A percentile compares a stretch with the other conserved stretches of the same genome.
phyloP scores from a whole-genome alignment of 768 basidiomycete species.

The Paxillus involutus region DNA sequence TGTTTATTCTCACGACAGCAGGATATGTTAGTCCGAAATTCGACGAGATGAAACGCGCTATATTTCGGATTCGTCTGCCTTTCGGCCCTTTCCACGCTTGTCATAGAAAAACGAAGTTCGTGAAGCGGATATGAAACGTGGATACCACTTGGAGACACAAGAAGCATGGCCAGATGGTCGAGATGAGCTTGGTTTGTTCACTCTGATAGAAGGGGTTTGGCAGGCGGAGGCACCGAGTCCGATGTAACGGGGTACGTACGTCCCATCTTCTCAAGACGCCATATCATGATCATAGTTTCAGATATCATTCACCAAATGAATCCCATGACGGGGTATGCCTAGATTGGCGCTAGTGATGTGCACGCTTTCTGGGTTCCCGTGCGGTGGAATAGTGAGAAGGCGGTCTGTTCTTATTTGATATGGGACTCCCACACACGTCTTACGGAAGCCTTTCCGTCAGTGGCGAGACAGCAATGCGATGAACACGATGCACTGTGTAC shows the following conservation, averaged over 20 bases:
- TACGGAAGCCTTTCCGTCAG: slow-evolving; percentile 77
- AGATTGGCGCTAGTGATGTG: too few relatives aligned
- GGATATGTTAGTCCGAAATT: too few relatives aligned
- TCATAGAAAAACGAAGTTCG: slow-evolving; percentile 71
- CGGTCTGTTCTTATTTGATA: slow-evolving; percentile 53
- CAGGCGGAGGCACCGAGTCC: slow-evolving; percentile 51
- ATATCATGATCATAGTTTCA: too few relatives aligned
- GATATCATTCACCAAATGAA: too few relatives aligned
- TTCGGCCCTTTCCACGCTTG: too few relatives aligned
- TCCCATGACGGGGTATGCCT: too few relatives aligned
- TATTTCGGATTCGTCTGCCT: too few relatives aligned
- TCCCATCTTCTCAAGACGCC: too few relatives aligned
- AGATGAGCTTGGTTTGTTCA: slow-evolving; percentile 79
- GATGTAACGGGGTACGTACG: too few relatives aligned
- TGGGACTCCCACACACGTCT: slow-evolving; percentile 85
- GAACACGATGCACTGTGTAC: slow-evolving; percentile 36
- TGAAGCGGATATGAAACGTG: slow-evolving; percentile 84
- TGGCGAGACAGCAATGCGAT: slow-evolving; percentile 81
- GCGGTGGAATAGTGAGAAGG: slow-evolving; percentile 22
- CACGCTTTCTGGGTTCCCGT: too few relatives aligned
- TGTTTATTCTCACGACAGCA: slow-evolving; percentile 35
- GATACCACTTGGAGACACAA: slow-evolving; percentile 89
- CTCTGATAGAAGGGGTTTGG: slow-evolving; percentile 70
- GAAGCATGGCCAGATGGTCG: slow-evolving; percentile 66
- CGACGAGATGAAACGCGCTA: too few relatives aligned